Conservation (phyloP, 305 asterid genomes). For the Ilex paraguariensis region DNA sequence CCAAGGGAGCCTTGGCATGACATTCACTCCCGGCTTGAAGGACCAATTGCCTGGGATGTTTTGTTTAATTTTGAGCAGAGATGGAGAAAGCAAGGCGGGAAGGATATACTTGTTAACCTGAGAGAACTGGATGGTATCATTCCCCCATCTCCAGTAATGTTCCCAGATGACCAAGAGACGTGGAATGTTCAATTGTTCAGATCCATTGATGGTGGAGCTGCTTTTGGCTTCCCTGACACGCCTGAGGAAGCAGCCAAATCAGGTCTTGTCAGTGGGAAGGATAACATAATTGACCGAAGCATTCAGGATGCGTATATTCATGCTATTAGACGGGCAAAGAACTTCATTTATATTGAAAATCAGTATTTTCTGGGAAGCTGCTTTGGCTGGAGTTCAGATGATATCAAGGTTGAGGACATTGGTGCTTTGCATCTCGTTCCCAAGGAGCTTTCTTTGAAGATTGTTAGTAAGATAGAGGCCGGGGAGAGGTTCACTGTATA, state of each 20-base stretch:
- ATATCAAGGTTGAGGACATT: conserved; percentile 73
- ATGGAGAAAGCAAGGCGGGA: conserved; percentile 91
- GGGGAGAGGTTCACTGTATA: conserved; percentile 86
- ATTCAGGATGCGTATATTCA: conserved; percentile 88
- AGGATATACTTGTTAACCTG: conserved; percentile 51
- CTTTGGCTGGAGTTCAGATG: conserved; percentile 63
- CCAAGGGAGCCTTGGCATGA: conserved; percentile 98
- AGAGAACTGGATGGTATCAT: conserved; percentile 59
- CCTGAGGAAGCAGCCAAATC: conserved; percentile 77
- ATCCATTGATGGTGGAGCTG: conserved; percentile 92
- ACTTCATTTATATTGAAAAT: conserved; percentile 80
- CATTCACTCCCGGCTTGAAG: conserved; percentile 79
- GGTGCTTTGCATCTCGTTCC: conserved; percentile 85
- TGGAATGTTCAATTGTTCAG: conserved; percentile 90
- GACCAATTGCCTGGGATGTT: conserved; percentile 92
- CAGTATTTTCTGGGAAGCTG: conserved; percentile 78
- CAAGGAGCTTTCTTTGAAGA: conserved; percentile 79
- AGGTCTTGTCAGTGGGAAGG: conserved; percentile 85
- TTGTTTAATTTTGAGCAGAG: conserved; percentile 85
- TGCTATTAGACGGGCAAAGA: conserved; percentile 82
- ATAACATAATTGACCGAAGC: conserved; percentile 80
- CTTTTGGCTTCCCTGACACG: conserved; percentile 77
- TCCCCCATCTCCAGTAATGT: conserved; percentile 72
- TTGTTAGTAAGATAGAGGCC: conserved; percentile 77
- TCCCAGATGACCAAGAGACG: conserved; percentile 67